Base-by-base conservation (phyloP, 2,329 filamentous ascomycete species). In the Alternaria novae-zelandiae region DNA sequence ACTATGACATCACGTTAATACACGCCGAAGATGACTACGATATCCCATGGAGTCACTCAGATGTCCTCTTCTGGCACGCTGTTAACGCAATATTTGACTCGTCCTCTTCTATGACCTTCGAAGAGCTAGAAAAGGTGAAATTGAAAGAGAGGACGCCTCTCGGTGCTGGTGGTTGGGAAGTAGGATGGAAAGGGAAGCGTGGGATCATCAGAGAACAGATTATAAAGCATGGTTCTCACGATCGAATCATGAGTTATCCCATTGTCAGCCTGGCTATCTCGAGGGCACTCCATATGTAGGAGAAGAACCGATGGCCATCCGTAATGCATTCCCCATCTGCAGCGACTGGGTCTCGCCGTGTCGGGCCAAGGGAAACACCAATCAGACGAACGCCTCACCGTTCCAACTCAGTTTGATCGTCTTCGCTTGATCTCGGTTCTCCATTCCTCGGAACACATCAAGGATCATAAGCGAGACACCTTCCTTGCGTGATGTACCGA, bases 161-260 rank as follows among this genome's bases (percentile, higher is more conserved):
- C 6, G 86, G 85, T 2, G 78, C 81, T 47, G 86, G 82, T 3
- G 86, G 86, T 0, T 86, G 83, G 67, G 76, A 82, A 10, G 80
- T 86, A 51, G 83, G 86, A 55, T 83, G 83, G 80, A 72, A 67
- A 49, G 85, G 83, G 0, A 63, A 74, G 10, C 80, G 80, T 30
- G 87, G 87, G 1, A 58, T 84, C 0, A 79, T 89, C n/a, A 78
- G 84, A 56, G 83, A 88, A 69, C 82, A 88, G 54, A 85, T 89
- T 7, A 61, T 86, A 6, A 86, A 86, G 72, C 83, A 84, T 66
- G 87, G 87, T 0, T 71, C 87, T 15, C 87, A 89, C 59, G 87
- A 89, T 74, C 80, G 82, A 32, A 83, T 87, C 53, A 88, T 89
- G 87, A 83, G 83, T 5, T 86, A 87, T 72, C 85, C 86, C 1